These are phyloP conservation scores for Isabelozyma heimii DNA, from an alignment of 805 yeast genomes.

Conservation along the genomic window DNA sequence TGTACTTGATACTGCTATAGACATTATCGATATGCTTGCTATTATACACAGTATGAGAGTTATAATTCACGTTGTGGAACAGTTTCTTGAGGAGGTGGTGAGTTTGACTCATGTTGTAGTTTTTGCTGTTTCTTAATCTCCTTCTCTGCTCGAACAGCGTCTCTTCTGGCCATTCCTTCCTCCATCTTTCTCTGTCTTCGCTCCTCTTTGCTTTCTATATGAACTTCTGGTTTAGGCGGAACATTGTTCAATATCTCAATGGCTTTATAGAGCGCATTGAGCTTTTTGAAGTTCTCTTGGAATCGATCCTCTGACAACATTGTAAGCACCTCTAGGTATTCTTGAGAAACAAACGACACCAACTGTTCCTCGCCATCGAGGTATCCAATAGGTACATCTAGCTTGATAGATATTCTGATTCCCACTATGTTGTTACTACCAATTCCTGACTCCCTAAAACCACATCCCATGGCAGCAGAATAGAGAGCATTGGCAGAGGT, in stretches of 20 bases:
- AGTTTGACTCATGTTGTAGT: conserved; percentile 1
- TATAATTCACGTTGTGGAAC: background rate
- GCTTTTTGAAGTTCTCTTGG: conserved; percentile 58
- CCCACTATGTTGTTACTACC: conserved; percentile 79
- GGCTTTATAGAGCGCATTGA: conserved; percentile 45
- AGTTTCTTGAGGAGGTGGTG: background rate
- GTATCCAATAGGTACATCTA: conserved; percentile 77
- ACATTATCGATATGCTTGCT: too few species aligned
- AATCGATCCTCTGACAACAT: conserved; percentile 61
- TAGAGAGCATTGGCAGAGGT: conserved; percentile 60
- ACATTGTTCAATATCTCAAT: conserved; percentile 29
- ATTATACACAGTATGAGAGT: too few species aligned
- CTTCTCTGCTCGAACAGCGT: conserved; percentile 28
- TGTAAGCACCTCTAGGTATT: conserved; percentile 53
- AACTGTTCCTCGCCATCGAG: conserved; percentile 29
- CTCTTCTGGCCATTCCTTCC: conserved; percentile 47
- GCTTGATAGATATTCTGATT: conserved; percentile 65
- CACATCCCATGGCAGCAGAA: conserved; percentile 75
- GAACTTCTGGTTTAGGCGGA: conserved; percentile 1
- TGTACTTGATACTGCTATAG: too few species aligned
- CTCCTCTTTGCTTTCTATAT: conserved; percentile 54
- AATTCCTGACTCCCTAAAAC: conserved; percentile 84
- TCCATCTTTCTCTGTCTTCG: conserved; percentile 50
- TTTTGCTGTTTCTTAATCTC: conserved; percentile 10
- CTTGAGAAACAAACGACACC: conserved; percentile 45